phyloP scores from a whole-genome alignment of 2,329 filamentous ascomycete genomes.

The Macrophomina pseudophaseolina region DNA sequence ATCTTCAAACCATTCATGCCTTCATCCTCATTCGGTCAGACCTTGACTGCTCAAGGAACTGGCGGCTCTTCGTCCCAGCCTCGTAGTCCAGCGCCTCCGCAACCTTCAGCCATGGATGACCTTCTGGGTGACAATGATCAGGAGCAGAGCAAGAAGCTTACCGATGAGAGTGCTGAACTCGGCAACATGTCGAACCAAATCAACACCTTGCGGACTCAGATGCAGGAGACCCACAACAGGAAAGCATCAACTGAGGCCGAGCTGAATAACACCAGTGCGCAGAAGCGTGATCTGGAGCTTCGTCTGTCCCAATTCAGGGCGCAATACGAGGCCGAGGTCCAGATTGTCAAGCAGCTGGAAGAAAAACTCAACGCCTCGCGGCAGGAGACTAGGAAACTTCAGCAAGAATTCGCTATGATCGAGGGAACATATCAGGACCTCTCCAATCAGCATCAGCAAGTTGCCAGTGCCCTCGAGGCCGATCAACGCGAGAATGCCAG shows the following conservation, averaged over 20 bases:
- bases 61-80: conserved; percentile 60
- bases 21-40: conserved; percentile 88
- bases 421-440: conserved; percentile 83
- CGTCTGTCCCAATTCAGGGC: conserved; percentile 83
- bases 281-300: conserved; percentile 92
- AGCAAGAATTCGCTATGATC: conserved; percentile 81
- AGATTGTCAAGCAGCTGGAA: conserved; percentile 82
- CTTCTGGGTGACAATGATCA: conserved; percentile 89
- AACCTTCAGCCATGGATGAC: conserved; percentile 71
- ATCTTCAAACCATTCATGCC: conserved; percentile 91
- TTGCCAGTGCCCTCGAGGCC: conserved; percentile 74
- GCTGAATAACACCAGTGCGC: conserved; percentile 76
- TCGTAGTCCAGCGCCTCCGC: conserved; percentile 41
- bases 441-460: conserved; percentile 79
- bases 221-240: conserved; percentile 89
- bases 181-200: conserved; percentile 97
- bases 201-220: conserved; percentile 86
- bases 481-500: conserved; percentile 87
- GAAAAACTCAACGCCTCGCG: conserved; percentile 78
- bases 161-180: conserved; percentile 86
- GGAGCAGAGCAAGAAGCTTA: conserved; percentile 85
- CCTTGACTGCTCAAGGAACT: conserved; percentile 76
- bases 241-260: conserved; percentile 80
- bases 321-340: conserved; percentile 92
- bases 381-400: conserved; percentile 81